Percentiles rank a stretch among this genome's conserved stretches.
Conservation (phyloP, 2,329 filamentous ascomycete genomes). For the Colletotrichum echinochloae region DNA sequence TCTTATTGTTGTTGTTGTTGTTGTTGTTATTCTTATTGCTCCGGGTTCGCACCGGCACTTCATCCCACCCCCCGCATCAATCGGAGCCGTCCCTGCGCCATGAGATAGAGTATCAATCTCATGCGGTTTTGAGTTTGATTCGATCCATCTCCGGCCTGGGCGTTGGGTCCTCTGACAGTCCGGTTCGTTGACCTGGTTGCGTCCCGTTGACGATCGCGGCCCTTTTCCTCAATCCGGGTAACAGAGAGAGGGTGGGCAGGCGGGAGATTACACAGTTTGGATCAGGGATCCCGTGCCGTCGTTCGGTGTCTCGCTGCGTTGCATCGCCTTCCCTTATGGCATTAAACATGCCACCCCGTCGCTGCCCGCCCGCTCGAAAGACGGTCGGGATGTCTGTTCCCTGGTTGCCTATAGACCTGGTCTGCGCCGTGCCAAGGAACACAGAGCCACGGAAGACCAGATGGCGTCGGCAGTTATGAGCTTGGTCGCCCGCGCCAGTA, state of each 20-base stretch:
- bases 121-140: slow-evolving; percentile 3
- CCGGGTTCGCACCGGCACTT: neutral
- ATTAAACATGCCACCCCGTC: neutral
- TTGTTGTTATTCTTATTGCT: neutral
- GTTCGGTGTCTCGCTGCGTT: neutral
- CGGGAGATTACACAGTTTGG: slow-evolving; percentile 32
- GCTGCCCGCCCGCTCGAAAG: neutral
- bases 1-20: neutral
- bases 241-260: slow-evolving; percentile 9
- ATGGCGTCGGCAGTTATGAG: slow-evolving; percentile 18
- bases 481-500: neutral
- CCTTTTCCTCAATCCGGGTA: slow-evolving; percentile 27
- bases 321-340: neutral
- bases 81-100: neutral
- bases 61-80: neutral
- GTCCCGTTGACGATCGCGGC: slow-evolving; percentile 22
- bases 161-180: slow-evolving; percentile 30
- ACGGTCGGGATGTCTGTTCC: neutral
- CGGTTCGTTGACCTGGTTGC: slow-evolving; percentile 27
- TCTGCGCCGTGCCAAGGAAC: slow-evolving; percentile 11
- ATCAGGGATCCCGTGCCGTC: slow-evolving; percentile 5
- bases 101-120: neutral
- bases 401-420: neutral
- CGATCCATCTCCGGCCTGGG: slow-evolving; percentile 11
- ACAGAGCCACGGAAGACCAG: slow-evolving; percentile 13